Conservation (phyloP, 108 stramenopile species). For the Cyclotella choctawhatcheeana region DNA sequence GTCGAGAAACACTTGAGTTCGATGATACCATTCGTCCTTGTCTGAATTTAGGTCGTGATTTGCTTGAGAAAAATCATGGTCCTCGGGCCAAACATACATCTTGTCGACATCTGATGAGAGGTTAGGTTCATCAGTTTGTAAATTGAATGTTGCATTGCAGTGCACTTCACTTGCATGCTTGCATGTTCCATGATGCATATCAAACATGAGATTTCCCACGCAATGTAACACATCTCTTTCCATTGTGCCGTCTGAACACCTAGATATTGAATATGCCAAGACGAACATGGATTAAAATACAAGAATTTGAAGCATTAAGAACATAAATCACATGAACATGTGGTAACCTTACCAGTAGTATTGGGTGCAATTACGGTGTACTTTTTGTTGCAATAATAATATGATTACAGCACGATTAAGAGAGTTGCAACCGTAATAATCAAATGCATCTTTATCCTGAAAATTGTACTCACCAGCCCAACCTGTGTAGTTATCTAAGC, state of each 20-base stretch:
- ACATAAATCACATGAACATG: too few species aligned
- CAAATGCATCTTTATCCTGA: too few species aligned
- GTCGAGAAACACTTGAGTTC: background rate
- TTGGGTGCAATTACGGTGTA: background rate
- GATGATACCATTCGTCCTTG: background rate
- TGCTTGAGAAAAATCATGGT: background rate
- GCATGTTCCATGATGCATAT: background rate
- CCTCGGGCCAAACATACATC: background rate
- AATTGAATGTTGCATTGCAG: background rate
- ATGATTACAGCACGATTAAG: too few species aligned
- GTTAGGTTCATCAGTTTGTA: background rate
- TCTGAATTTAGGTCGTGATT: background rate
- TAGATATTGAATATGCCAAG: too few species aligned
- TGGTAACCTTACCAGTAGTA: constrained; percentile 7
- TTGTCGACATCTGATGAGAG: background rate
- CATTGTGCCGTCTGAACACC: background rate
- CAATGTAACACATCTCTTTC: background rate
- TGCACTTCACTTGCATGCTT: background rate
- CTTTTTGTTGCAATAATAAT: too few species aligned
- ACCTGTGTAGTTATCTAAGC: background rate
- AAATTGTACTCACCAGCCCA: too few species aligned
- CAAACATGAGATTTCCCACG: background rate
- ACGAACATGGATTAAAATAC: too few species aligned
- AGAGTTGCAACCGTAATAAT: too few species aligned
- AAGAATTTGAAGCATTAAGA: too few species aligned